These are phyloP conservation scores for Trypanosoma cruzi DNA, from an alignment of 208 protist genomes.

Conservation along the genomic window DNA sequence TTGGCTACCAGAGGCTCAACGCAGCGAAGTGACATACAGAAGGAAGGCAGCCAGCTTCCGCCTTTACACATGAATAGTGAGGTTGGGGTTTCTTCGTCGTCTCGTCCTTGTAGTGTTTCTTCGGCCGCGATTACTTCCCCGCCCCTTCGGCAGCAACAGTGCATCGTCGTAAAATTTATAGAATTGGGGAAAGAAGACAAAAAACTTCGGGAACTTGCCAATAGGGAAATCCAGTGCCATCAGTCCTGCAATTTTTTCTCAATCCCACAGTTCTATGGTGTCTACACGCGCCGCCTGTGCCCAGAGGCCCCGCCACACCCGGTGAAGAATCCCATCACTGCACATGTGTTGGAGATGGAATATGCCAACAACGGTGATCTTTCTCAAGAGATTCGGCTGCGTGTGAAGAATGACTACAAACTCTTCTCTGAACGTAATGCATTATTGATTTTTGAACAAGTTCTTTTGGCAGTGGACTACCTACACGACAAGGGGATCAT, in stretches of 20 bases:
- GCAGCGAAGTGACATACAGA: too few species aligned
- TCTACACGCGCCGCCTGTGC: constrained; percentile 10
- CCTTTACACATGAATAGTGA: too few species aligned
- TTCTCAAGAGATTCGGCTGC: constrained; percentile 49
- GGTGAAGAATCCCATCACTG: constrained; percentile 43
- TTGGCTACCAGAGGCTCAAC: background rate
- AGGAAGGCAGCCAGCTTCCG: too few species aligned
- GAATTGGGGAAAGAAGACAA: constrained; percentile 33
- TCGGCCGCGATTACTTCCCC: too few species aligned
- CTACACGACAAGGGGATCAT: constrained; percentile 84
- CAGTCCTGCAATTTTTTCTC: constrained; percentile 52
- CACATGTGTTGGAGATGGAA: constrained; percentile 55
- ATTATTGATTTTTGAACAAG: constrained; percentile 63
- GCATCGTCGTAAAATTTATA: constrained; percentile 46
- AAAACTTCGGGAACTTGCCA: constrained; percentile 25
- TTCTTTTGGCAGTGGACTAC: constrained; percentile 80
- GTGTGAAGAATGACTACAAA: constrained; percentile 22
- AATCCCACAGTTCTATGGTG: constrained; percentile 46
- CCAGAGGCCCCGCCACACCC: constrained; percentile 19
- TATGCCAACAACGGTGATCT: constrained; percentile 78
- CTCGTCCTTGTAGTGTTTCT: too few species aligned
- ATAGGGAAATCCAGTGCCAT: constrained; percentile 37
- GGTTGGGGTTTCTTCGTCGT: too few species aligned
- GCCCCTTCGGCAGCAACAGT: background rate
- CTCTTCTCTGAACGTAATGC: constrained; percentile 58